Base-by-base conservation (phyloP, 2,329 filamentous ascomycete genomes). In the Xylariaceae sp. region DNA sequence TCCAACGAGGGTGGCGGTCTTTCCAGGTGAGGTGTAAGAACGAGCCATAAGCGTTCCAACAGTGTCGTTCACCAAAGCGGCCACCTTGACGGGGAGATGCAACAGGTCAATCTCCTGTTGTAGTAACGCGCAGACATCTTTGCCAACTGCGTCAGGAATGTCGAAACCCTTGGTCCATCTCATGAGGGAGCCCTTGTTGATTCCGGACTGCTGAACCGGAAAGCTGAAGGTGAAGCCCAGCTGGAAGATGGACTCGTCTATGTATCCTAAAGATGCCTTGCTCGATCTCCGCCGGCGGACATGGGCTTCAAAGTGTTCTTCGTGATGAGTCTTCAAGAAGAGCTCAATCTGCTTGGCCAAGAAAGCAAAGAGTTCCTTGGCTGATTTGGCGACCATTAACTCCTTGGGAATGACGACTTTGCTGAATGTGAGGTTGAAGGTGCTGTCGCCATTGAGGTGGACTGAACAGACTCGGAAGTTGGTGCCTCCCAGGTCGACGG, bases 181-280 rank as follows among this genome's bases (percentile, higher is more conserved):
- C 75, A 97, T 94, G 57, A 99, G 81, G 59, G 87, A 88, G 62
- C 94, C 94, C 77, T 92, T 93, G 81, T 97, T 97, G 74, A 99
- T 96, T 45, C 91, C 92, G 59, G 89, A 81, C 74, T 99, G 94
- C 73, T 95, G 86, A 45, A 97, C 92, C 2, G 94, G 94, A 78
- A 97, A 99, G 73, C 90, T 96, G 77, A 99, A 99, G 56, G 94
- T 99, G 77, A 99, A 99, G n/a, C 94, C 94, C 48, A 99, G 81
- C 69, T 92, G 89, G 77, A 97, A 96, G 62, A 94, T 84, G 60
- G 93, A 82, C 72, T 93, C 86, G 63, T 91, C 86, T 56, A 79
- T 78, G 71, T 80, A 86, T 34, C 83, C 84, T 53, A 82, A 78
- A 17, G 80, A 79, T 30, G 80, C 80, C 72, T 81, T 84, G 52